phyloP scores from a whole-genome alignment of 345 rosid species.

The Eucalyptus virginea region DNA sequence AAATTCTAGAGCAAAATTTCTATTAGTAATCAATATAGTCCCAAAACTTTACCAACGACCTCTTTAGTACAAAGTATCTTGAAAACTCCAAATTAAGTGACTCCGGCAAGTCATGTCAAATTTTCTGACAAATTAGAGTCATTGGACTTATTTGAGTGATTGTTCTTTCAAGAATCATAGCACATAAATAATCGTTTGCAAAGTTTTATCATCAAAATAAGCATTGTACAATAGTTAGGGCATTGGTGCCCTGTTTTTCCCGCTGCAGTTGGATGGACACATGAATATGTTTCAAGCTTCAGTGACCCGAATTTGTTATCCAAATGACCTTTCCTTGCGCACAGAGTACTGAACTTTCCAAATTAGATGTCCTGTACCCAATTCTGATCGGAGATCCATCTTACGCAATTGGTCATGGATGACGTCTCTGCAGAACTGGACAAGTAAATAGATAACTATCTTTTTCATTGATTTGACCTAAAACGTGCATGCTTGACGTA shows the following conservation, averaged over 20 bases:
- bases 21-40: neutral
- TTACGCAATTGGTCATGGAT: neutral
- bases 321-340: neutral
- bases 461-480: neutral
- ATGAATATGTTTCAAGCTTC: neutral
- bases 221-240: neutral
- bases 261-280: neutral
- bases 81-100: neutral
- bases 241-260: accelerated
- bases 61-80: neutral
- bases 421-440: neutral
- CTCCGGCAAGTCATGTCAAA: neutral
- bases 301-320: neutral
- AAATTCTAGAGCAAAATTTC: neutral
- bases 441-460: neutral
- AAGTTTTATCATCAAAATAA: neutral
- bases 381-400: neutral
- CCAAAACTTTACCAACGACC: neutral
- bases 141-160: no score
- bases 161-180: no score
- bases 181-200: neutral
- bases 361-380: neutral
- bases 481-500: neutral
- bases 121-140: no score
- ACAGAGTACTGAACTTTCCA: neutral